Conservation (phyloP, 2,329 filamentous ascomycete genomes). For the Aspergillus sp. region DNA sequence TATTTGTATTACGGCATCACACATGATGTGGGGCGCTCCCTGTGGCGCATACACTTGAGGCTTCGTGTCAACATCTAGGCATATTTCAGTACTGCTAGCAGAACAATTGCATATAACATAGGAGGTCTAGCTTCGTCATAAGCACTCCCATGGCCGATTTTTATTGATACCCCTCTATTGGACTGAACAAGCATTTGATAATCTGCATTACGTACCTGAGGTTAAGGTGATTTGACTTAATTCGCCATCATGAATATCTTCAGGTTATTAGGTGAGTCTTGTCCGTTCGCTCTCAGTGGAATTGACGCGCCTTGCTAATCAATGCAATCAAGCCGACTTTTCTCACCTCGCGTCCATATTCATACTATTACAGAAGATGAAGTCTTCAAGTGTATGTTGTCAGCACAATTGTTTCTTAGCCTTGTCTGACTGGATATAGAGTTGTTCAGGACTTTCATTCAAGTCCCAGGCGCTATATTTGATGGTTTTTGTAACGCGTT, state of each 20-base stretch:
- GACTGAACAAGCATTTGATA: neutral
- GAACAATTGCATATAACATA: neutral
- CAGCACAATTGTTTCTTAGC: neutral
- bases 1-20: conserved; percentile 11
- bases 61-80: conserved; percentile 44
- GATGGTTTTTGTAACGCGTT: conserved; percentile 89
- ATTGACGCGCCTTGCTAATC: conserved; percentile 17
- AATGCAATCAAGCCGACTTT: conserved; percentile 70
- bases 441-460: conserved; percentile 96
- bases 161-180: neutral
- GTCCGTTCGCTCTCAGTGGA: neutral
- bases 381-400: conserved; percentile 75
- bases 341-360: conserved; percentile 93
- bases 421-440: conserved; percentile 55
- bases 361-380: conserved; percentile 96
- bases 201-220: neutral
- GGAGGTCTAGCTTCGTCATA: neutral
- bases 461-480: conserved; percentile 97
- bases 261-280: conserved; percentile 60
- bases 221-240: neutral
- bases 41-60: conserved; percentile 31
- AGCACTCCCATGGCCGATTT: conserved; percentile 12
- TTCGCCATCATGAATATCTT: conserved; percentile 66
- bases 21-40: conserved; percentile 18
- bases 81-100: conserved; percentile 2